These are phyloP conservation scores for Limnomonas spitsbergensis DNA, from an alignment of 139 green algal species.

Conservation along the genomic window DNA sequence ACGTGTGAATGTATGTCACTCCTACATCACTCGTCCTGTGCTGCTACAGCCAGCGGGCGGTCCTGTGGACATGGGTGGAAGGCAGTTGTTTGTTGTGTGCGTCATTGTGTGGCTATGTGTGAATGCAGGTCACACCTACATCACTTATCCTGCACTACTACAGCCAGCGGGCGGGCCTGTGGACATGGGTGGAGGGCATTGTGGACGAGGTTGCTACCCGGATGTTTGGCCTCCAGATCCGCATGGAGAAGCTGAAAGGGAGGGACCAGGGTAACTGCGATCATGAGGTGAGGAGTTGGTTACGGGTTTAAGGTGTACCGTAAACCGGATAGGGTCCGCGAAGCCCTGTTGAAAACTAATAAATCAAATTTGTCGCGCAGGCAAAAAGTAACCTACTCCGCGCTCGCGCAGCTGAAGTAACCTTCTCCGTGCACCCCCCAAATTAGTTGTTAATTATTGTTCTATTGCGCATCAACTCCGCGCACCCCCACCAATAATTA, in stretches of 20 bases:
- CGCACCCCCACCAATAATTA: no score
- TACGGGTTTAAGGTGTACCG: no score
- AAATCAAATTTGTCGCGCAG: no score
- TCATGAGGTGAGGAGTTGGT: neutral
- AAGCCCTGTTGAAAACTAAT: no score
- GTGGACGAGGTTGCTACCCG: neutral
- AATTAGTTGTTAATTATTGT: no score
- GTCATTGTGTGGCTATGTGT: neutral
- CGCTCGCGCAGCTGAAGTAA: no score
- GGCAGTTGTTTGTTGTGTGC: neutral
- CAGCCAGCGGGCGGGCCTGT: neutral
- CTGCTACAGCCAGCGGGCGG: neutral
- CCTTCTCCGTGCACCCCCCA: no score
- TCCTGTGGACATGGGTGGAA: neutral
- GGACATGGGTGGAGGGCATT: neutral
- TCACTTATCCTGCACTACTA: neutral
- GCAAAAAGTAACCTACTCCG: no score
- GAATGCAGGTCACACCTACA: neutral
- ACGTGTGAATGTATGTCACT: neutral
- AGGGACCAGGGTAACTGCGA: neutral
- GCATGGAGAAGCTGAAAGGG: neutral
- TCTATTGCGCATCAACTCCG: no score
- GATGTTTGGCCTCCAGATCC: neutral
- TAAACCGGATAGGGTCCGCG: no score
- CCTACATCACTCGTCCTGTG: neutral